Conservation (phyloP, 2,329 filamentous ascomycete species). For the Biscogniauxia sp. region DNA sequence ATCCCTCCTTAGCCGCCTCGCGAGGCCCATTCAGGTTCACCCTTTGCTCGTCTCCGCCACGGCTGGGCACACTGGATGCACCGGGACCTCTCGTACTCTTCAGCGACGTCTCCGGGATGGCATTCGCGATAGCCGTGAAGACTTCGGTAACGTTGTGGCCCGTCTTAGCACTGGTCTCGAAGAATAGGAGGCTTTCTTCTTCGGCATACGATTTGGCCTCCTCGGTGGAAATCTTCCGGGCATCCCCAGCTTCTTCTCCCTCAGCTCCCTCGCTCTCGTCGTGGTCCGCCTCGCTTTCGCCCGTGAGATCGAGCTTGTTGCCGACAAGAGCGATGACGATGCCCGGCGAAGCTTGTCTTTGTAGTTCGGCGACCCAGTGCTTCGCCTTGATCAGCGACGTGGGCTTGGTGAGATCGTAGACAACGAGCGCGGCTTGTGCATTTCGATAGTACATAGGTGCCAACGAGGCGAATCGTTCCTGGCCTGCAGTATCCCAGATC, state of each 20-base stretch:
- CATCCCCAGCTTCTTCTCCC: constrained; percentile 65
- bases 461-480: constrained; percentile 94
- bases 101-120: constrained; percentile 93
- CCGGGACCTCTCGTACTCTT: constrained; percentile 80
- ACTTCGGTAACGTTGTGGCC: constrained; percentile 93
- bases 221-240: constrained; percentile 83
- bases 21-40: constrained; percentile 78
- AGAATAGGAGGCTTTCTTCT: constrained; percentile 91
- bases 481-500: constrained; percentile 98
- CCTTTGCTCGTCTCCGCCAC: constrained; percentile 65
- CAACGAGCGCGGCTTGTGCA: constrained; percentile 92
- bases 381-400: constrained; percentile 95
- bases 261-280: constrained; percentile 49
- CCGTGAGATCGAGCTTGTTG: constrained; percentile 91
- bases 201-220: constrained; percentile 93
- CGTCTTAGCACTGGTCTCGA: constrained; percentile 97
- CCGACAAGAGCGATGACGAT: constrained; percentile 97
- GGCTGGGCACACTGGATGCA: constrained; percentile 55
- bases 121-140: constrained; percentile 96
- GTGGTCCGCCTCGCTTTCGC: constrained; percentile 48
- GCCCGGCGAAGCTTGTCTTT: constrained; percentile 90
- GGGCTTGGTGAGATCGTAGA: constrained; percentile 97
- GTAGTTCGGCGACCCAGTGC: constrained; percentile 97
- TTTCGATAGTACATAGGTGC: constrained; percentile 99
- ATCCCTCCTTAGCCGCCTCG: constrained; percentile 83